A percentile compares a stretch with the other conserved stretches of the same genome.
Conservation (phyloP, 768 basidiomycete genomes). For the Tricholomella constricta region DNA sequence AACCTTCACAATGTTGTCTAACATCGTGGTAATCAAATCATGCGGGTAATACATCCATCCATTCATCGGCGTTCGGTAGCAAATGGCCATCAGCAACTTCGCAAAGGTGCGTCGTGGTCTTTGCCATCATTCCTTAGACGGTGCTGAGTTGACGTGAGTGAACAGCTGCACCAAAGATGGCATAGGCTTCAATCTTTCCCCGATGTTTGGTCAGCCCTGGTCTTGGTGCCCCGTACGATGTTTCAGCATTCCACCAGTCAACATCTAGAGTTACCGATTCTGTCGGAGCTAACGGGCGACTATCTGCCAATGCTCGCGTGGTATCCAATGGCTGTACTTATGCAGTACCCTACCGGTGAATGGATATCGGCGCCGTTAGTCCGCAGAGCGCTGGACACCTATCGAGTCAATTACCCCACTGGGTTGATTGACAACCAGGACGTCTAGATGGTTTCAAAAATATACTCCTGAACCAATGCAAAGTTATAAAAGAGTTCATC, state of each 20-base stretch:
- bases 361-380: slow-evolving; percentile 9
- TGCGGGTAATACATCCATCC: background rate
- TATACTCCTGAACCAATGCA: slow-evolving; percentile 5
- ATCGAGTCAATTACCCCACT: slow-evolving; percentile 11
- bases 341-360: slow-evolving; percentile 12
- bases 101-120: background rate
- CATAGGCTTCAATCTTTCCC: slow-evolving; percentile 10
- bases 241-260: slow-evolving; percentile 20
- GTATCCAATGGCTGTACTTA: slow-evolving; percentile 15
- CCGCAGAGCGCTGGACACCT: slow-evolving; percentile 8
- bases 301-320: slow-evolving; percentile 11
- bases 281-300: slow-evolving; percentile 16
- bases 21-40: background rate
- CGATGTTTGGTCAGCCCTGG: slow-evolving; percentile 19
- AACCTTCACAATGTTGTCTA: background rate
- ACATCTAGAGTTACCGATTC: slow-evolving; percentile 10
- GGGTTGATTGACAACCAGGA: slow-evolving; percentile 12
- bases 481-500: slow-evolving; percentile 9
- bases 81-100: background rate
- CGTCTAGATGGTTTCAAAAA: slow-evolving; percentile 18
- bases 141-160: slow-evolving; percentile 4
- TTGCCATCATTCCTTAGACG: background rate
- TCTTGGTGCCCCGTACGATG: slow-evolving; percentile 15
- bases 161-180: background rate
- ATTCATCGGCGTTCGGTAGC: background rate